These are phyloP conservation scores for Pichia kudriavzevii DNA, from an alignment of 1,139 yeast genomes.

Conservation along the genomic window DNA sequence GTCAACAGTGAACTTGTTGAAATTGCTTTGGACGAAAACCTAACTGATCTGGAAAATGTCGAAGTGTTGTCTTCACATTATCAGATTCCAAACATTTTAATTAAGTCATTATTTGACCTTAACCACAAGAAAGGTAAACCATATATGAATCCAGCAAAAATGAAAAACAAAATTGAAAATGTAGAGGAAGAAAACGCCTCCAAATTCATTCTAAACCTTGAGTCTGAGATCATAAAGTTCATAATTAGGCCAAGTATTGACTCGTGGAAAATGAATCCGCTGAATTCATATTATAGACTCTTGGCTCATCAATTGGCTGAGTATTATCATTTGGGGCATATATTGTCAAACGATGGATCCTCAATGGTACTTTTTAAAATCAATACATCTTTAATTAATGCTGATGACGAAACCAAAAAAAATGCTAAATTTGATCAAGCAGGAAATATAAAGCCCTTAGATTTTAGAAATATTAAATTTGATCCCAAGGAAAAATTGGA, in stretches of 20 bases:
- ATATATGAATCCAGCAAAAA: neutral
- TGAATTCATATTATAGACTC: conserved; percentile 61
- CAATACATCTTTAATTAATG: conserved; percentile 29
- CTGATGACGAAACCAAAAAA: conserved; percentile 26
- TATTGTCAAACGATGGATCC: conserved; percentile 38
- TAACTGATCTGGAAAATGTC: conserved; percentile 6
- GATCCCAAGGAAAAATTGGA: conserved; percentile 26
- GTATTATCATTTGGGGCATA: conserved; percentile 52
- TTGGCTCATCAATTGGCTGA: conserved; percentile 64
- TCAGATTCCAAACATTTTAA: conserved; percentile 23
- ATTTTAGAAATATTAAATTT: conserved; percentile 23
- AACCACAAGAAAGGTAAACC: conserved; percentile 18
- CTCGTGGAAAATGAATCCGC: conserved; percentile 41
- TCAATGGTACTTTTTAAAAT: conserved; percentile 37
- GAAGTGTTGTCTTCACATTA: conserved; percentile 17
- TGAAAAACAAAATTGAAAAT: neutral
- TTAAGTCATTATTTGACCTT: conserved; percentile 25
- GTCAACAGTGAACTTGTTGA: conserved; percentile 3
- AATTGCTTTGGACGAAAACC: conserved; percentile 11
- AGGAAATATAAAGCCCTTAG: conserved; percentile 28
- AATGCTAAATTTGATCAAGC: conserved; percentile 25
- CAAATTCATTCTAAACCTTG: conserved; percentile 45
- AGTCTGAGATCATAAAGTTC: conserved; percentile 39
- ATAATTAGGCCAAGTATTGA: conserved; percentile 31
- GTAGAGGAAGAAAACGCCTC: conserved; percentile 17